Evolutionary conservation across 1,284 basidiomycete genomes (phyloP), one percentile per base, ranked within the genome.

Genomic region (Clitocybe nebularis): DNA sequence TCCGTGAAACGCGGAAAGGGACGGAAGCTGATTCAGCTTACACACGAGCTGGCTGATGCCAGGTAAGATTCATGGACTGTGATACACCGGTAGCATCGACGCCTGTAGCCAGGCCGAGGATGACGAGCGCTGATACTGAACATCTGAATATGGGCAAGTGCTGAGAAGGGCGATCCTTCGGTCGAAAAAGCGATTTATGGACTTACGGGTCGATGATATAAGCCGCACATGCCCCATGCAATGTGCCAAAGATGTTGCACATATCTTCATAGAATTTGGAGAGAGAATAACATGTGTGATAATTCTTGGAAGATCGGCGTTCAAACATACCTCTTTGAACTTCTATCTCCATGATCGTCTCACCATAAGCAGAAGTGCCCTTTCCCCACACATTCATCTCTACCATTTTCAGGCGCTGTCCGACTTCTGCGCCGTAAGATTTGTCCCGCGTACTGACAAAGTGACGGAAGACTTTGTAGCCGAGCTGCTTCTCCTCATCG

Each of bases 21-120:
- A 45, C 13, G 16, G 10, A 24, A 22, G 20, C 8, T 33, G 22
- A n/a, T 5, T 11, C 20, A 8, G 59, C 66, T 46, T 48, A 72
- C 71, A 63, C 40, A 23, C 46, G 59, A 23, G 66, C 63, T 10
- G 72, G 65, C n/a, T 65, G 61, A 46, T 75, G 72, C 66, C 69
- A 76, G 25, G 69, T 65, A 14, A 75, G 53, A 44, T 69, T 68
- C 68, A 77, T 71, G 1, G 72, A 64, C 48, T 74, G 72, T 1
- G 74, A 75, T 7, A 77, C 61, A 0, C 73, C 72, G n/a, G 66
- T 64, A 1, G 60, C 67, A 37, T 72, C 67, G 16, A 62, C 48
- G 1, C 65, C 67, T 8, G 58, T 50, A 11, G 59, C 60, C 11
- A 58, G 53, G 0, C 69, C 70, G 6, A 75, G 63, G 4, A 61